Base-by-base conservation (phyloP, 306 rosid genomes). In the Cicer yamashitae region DNA sequence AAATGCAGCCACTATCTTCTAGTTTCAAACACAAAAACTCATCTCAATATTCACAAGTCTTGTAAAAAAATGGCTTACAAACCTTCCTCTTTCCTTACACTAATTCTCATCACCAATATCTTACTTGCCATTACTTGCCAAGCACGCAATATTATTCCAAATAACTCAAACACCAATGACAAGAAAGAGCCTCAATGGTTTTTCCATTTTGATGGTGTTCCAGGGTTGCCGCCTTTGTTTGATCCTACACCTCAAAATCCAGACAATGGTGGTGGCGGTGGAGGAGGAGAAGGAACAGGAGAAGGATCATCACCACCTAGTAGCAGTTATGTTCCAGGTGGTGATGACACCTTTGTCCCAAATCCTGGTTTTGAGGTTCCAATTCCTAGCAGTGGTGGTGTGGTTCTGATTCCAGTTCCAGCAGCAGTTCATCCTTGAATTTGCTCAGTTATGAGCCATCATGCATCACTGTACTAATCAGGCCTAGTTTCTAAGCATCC, bases 311-410 rank as follows among this genome's bases (percentile, higher is more conserved):
- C 13, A 58, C 67, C 82, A 4, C 4, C 65, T 3, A 60, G 79
- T 25, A 11, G 10, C 9, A 57, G 56, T 39, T 82, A 84, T 14
- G 70, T 89, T 65, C 97, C 97, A 0, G 96, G 91, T 13, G 88
- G 82, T 12, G 96, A 93, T 68, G 94, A 87, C 74, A 89, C 87
- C 0, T 84, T 85, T 34, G 77, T 82, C 70, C 96, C 91, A 22
- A 89, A 88, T 82, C 96, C 96, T 1, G 94, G 96, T 53, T 56
- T 61, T 39, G 96, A 86, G 86, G 87, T 81, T 76, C 93, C 91
- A 54, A 76, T 1, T 76, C 91, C 93, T 11, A 87, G 82, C 52
- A 66, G 54, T 38, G 85, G 85, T 38, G 83, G 66, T 18, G 79
- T 82, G 17, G 82, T 60, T 45, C 80, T 82, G 17, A 80, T 64